Conservation (phyloP, 306 rosid species). For the Hippophae gyantsensis region DNA sequence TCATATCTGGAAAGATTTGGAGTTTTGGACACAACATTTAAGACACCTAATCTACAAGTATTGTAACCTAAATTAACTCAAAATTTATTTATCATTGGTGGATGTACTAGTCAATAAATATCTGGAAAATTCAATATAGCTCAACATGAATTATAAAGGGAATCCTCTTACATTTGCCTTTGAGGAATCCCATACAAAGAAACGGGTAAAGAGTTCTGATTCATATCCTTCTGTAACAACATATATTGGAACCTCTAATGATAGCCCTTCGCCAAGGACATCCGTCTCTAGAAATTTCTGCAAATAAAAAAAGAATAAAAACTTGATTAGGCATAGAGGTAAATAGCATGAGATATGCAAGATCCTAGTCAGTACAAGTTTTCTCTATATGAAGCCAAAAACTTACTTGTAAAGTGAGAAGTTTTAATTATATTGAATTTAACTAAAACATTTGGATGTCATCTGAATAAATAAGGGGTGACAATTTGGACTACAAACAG, state of each 20-base stretch:
- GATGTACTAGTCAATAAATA: slow-evolving; percentile 1
- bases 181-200: slow-evolving; percentile 75
- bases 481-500: too few species aligned
- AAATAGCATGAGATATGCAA: background rate
- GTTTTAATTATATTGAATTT: too few species aligned
- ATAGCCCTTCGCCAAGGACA: slow-evolving; percentile 55
- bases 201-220: slow-evolving; percentile 73
- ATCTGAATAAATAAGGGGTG: too few species aligned
- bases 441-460: too few species aligned
- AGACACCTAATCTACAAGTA: background rate
- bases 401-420: too few species aligned
- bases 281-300: slow-evolving; percentile 85
- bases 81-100: background rate
- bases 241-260: slow-evolving; percentile 53
- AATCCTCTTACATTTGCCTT: slow-evolving; percentile 57
- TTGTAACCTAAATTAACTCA: background rate
- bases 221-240: slow-evolving; percentile 77
- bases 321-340: slow-evolving; percentile 3
- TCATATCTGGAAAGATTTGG: background rate
- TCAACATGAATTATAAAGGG: slow-evolving; percentile 1
- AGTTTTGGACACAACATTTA: background rate
- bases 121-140: background rate
- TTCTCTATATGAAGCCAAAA: background rate
- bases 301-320: slow-evolving; percentile 13
- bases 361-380: background rate